Evolutionary conservation across 352 stramenopile species (phyloP), one percentile per base, ranked within the genome.

Genomic region (Phytophthora sp.): DNA sequence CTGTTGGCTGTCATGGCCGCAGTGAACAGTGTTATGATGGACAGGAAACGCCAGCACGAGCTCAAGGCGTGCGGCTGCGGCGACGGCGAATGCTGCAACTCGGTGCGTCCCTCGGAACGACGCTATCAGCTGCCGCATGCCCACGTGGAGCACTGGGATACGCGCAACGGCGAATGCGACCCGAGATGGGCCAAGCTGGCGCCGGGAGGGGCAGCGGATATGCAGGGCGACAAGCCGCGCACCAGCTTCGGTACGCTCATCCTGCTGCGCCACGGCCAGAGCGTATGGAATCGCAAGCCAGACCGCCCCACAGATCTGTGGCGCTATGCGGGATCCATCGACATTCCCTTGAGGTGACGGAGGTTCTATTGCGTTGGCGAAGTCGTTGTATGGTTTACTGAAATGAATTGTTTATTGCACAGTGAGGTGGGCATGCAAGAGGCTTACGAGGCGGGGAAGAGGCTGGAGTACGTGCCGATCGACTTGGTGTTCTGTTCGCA

Each of bases 401-500:
- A 52, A 15, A 15, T 49, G 24, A 16, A 11, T 18, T 27, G 30
- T 51, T 33, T 42, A 18, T 31, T 54, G 27, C 4, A 27, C 35
- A 82, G 84, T 69, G 86, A 91, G 42, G 82, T 92, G 29, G 86
- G 86, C 58, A 93, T 94, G 74, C 81, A 93, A 41, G 86, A 94
- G 63, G 86, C 86, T 13, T 88, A 90, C 21, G 84, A 94, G 33
- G 86, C 86, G 15, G 86, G 86, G 29, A 86, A 89, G 66, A 75
- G 80, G 13, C 71, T 94, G 42, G 80, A 93, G 62, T 84, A 88
- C 60, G 86, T 86, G 58, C 86, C 84, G 11, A 84, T 94, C 47
- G 86, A 94, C 65, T 60, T 94, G 29, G 86, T 94, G 23, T 94
- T 94, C 64, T 93, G 84, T 73, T 94, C 86, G 35, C 82, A 94